phyloP scores from a whole-genome alignment of 805 yeast genomes.

The Ogataea nitratoaversa region DNA sequence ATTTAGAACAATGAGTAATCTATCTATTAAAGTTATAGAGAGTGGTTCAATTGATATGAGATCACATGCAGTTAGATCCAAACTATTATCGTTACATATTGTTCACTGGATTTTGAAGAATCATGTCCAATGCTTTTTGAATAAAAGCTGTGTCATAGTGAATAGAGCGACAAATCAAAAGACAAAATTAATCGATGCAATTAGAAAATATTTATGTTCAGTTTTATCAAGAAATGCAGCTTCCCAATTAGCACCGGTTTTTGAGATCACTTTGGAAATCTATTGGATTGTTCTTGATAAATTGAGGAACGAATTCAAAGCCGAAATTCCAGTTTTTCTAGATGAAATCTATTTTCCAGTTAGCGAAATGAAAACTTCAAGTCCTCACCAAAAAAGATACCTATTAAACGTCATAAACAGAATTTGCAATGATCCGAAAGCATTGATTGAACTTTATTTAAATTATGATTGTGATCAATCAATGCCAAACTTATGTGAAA shows the following conservation, averaged over 20 bases:
- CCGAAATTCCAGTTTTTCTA: conserved; percentile 90
- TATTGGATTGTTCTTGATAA: conserved; percentile 86
- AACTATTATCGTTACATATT: conserved; percentile 80
- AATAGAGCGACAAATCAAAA: conserved; percentile 48
- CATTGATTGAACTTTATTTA: conserved; percentile 85
- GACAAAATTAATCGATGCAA: conserved; percentile 68
- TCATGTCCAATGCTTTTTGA: conserved; percentile 75
- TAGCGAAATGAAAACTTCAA: conserved; percentile 85
- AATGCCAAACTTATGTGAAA: conserved; percentile 82
- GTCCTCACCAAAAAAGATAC: conserved; percentile 89
- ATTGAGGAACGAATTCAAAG: conserved; percentile 81
- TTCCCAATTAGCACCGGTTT: conserved; percentile 84
- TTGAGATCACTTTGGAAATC: conserved; percentile 86
- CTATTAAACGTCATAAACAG: conserved; percentile 76
- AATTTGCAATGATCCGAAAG: conserved; percentile 82
- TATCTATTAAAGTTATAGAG: conserved; percentile 82
- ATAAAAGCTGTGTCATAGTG: conserved; percentile 50
- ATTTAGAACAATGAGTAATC: conserved; percentile 91
- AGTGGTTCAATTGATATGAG: conserved; percentile 75
- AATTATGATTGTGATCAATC: conserved; percentile 90
- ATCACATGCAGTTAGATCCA: conserved; percentile 89
- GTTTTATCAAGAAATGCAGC: conserved; percentile 89
- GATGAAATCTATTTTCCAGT: conserved; percentile 93
- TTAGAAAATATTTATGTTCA: conserved; percentile 78
- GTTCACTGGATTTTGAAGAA: conserved; percentile 82